Evolutionary conservation across 2,329 filamentous ascomycete species (phyloP), one percentile per base, ranked within the genome.

Genomic region (Fusarium sp.): DNA sequence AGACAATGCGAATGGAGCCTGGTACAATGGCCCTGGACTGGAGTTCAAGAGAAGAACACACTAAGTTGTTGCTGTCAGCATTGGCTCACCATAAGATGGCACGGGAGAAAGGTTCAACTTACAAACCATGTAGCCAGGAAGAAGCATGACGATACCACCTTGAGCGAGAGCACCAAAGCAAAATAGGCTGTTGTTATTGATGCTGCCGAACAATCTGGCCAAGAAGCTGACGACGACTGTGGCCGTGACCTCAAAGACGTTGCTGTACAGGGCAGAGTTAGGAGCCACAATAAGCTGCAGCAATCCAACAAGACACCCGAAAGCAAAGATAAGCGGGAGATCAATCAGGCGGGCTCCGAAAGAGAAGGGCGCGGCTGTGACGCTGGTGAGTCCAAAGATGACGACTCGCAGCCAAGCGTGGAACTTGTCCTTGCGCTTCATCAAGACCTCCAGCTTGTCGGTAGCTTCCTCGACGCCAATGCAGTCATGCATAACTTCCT

Each of bases 321-420:
- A 84, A 18, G 90, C 65, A 77, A 93, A 94, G 23, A 86, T 85
- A 36, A 93, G 85, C 0, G 91, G 91, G 42, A 93, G 81, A 74
- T 95, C 92, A 70, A 93, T 89, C 1, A 88, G 82, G 11, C 91
- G 85, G 4, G 89, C 91, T 66, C 86, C 82, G 75, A 93, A 94
- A 1, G 91, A 91, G 74, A 93, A 94, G 0, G 91, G 91, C 0
- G 89, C 91, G 7, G 92, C 91, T 2, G 83, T 86, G 0, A 88
- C 89, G 49, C 90, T 91, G 10, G 91, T 92, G 38, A 93, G 81
- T 2, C 92, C 92, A 70, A 92, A 92, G 16, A 92, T 82, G 6
- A 89, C 75, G 10, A 94, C 88, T 11, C 86, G 77, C 11, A 83
- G 73, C 79, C 83, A 83, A 2, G 80, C 78, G 56, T 81, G 79